These are phyloP conservation scores for Salix udensis DNA, from an alignment of 345 rosid genomes.

Conservation along the genomic window DNA sequence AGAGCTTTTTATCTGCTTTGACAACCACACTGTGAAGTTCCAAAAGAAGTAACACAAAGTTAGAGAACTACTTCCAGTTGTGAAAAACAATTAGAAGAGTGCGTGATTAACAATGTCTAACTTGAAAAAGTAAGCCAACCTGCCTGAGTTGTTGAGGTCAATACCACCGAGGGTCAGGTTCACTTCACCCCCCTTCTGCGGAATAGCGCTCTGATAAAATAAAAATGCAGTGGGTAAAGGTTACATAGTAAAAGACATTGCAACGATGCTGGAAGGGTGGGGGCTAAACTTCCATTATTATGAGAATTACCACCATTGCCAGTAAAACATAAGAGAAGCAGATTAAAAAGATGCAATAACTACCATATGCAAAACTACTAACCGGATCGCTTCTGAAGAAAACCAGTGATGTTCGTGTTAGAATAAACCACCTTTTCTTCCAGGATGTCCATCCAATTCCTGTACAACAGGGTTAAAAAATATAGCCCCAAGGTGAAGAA, in stretches of 20 bases:
- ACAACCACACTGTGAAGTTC: constrained; percentile 70
- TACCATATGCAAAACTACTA: constrained; percentile 25
- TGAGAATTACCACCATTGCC: not conserved
- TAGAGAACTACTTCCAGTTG: constrained; percentile 27
- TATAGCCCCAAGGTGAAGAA: not conserved
- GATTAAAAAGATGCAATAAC: constrained; percentile 2
- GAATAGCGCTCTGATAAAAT: constrained; percentile 47
- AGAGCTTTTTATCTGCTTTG: constrained; percentile 88
- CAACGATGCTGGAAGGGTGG: constrained; percentile 1
- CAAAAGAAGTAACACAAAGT: constrained; percentile 21
- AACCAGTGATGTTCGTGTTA: constrained; percentile 64
- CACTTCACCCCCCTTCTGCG: constrained; percentile 65
- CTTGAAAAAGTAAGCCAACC: constrained; percentile 68
- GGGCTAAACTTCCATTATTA: not conserved
- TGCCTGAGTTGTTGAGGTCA: constrained; percentile 99
- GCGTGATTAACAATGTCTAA: constrained; percentile 8
- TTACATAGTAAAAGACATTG: constrained; percentile 8
- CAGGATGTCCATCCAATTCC: constrained; percentile 88
- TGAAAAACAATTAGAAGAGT: constrained; percentile 13
- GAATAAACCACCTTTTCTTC: constrained; percentile 77
- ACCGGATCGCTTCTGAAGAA: constrained; percentile 82
- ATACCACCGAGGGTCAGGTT: constrained; percentile 79
- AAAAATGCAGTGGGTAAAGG: constrained; percentile 4
- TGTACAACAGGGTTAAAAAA: constrained; percentile 4
- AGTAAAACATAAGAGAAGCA: not conserved